phyloP scores from a whole-genome alignment of 2,329 filamentous ascomycete genomes.

The Simplicillium aogashimaense region DNA sequence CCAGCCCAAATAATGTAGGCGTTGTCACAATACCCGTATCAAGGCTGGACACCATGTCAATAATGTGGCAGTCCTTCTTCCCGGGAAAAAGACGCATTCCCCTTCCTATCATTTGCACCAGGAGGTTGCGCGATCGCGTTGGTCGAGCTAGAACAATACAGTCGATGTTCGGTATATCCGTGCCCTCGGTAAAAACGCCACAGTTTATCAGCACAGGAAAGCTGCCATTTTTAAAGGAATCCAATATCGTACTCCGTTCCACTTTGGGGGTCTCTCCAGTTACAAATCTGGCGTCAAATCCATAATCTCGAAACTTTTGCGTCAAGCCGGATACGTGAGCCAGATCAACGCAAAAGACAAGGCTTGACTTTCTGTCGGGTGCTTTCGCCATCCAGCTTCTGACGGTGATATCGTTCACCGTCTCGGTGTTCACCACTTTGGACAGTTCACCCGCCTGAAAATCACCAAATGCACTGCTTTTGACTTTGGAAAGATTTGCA shows the following conservation, averaged over 20 bases:
- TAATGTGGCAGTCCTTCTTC: conserved; percentile 85
- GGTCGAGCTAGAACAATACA: conserved; percentile 82
- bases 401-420: conserved; percentile 76
- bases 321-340: conserved; percentile 71
- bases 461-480: conserved; percentile 55
- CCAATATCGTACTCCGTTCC: conserved; percentile 60
- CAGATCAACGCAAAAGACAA: conserved; percentile 91
- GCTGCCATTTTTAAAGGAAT: conserved; percentile 63
- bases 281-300: conserved; percentile 78
- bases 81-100: conserved; percentile 75
- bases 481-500: conserved; percentile 66
- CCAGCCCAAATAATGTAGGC: conserved; percentile 85
- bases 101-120: conserved; percentile 96
- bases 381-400: conserved; percentile 79
- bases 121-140: conserved; percentile 82
- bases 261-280: conserved; percentile 67
- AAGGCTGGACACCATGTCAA: conserved; percentile 88
- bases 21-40: conserved; percentile 80
- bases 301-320: conserved; percentile 62
- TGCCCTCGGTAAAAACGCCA: conserved; percentile 93
- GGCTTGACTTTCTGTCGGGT: conserved; percentile 63
- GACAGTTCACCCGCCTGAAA: conserved; percentile 74
- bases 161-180: conserved; percentile 95
- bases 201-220: conserved; percentile 91
- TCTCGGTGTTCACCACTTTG: conserved; percentile 67